Evolutionary conservation across 805 yeast genomes (phyloP), one percentile per base, ranked within the genome.

Genomic region (Jamesozyma gamospora): DNA sequence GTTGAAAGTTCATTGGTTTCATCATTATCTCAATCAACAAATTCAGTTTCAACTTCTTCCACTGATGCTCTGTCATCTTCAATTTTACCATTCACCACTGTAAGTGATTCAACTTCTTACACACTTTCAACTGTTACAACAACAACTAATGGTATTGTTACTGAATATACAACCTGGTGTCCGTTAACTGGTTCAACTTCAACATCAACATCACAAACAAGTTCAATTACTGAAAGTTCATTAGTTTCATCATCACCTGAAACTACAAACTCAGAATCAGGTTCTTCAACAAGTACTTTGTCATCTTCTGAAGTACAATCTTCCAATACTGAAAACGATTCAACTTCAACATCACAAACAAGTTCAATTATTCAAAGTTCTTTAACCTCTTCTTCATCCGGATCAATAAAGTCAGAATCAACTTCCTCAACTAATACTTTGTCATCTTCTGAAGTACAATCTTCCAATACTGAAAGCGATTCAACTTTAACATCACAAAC

Each of bases 141-240:
- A 18, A 32, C 40, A 16, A 34, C 40, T 3, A 28, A 36, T 12
- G 46, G 45, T n/a, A 26, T 37, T n/a, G 32, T 35, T 2, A 46
- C 50, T n/a, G 52, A 53, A 14, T 71, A 60, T 58, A 63, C 70
- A 16, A 65, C 70, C 10, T 65, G 65, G 57, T 63, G 69, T 42
- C 70, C 70, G 34, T 16, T 39, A 14, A 17, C 34, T 17, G 34
- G 11, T 10, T 31, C 25, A 11, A 11, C 4, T 35, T 36, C 28
- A 43, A 39, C 21, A 32, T 32, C 4, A n/a, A 18, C 49, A 45
- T 48, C 53, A 62, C 32, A 55, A 58, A 15, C 53, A 51, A 46
- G 49, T 60, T 45, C 57, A 62, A 27, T 12, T 6, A 4, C 29
- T 27, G 29, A 27, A 11, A 27, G 29, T 27, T 27, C 29, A 27